Percentiles rank a stretch among this genome's conserved stretches.
Conservation (phyloP, 2,329 filamentous ascomycete species). For the Fusarium buharicum region DNA sequence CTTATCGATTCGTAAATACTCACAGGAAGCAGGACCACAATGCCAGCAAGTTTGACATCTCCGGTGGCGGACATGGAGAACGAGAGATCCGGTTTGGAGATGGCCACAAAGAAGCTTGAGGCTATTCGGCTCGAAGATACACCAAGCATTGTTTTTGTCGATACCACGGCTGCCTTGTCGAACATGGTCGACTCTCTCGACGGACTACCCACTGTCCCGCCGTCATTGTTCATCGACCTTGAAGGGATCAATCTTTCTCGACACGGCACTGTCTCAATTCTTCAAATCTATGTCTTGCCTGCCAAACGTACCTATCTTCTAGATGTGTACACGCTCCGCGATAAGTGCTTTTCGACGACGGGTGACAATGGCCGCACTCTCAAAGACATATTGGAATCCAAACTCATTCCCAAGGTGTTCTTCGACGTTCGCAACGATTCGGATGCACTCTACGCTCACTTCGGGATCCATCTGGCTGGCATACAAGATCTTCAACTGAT, state of each 20-base stretch:
- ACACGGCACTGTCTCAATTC: not conserved
- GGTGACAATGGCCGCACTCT: not conserved
- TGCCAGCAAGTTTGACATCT: no score
- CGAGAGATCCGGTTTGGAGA: no score
- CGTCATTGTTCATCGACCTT: not conserved
- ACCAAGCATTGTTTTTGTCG: not conserved
- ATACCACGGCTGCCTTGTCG: not conserved
- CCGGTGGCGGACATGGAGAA: no score
- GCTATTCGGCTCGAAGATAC: not conserved
- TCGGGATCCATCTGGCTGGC: not conserved
- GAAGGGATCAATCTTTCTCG: not conserved
- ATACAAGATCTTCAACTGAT: constrained; percentile 12
- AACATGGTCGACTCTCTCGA: not conserved
- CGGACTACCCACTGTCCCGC: fast-evolving
- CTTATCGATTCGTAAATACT: no score
- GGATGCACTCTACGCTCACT: not conserved
- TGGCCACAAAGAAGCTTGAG: no score
- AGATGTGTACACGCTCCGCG: not conserved
- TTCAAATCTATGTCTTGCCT: not conserved
- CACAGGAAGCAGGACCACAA: no score
- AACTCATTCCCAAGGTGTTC: not conserved
- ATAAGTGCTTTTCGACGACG: not conserved
- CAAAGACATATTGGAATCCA: not conserved
- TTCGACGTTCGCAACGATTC: not conserved
- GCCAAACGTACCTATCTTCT: not conserved